Evolutionary conservation across 2,329 filamentous ascomycete genomes (phyloP), one percentile per base, ranked within the genome.

Genomic region (Lachnum nothofagi): DNA sequence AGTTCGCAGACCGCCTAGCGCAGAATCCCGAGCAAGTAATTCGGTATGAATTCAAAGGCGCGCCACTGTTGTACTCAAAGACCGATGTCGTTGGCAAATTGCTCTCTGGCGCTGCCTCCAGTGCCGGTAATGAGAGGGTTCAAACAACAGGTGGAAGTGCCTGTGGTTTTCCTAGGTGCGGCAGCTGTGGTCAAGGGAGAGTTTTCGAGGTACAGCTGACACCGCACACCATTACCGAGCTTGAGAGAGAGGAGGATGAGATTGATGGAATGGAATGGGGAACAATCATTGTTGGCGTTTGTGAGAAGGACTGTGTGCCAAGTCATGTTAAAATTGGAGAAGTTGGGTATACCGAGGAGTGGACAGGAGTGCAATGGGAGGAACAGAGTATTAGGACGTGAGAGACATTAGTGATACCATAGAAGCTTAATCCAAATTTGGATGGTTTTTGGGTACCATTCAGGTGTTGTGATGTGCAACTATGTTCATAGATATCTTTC

Each of bases 331-430:
- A 69, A 10, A 72, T 76, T 29, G 86, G 82, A 0, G 76, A 82
- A 62, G 79, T 83, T 0, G 88, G 84, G 1, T 97, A 94, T 69
- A 63, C 90, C 16, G 93, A 97, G 72, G 93, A 98, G 69, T 98
- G 93, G 91, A 83, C 80, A n/a, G 93, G 91, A 5, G 93, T 97
- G 56, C 93, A 98, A 69, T 98, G 91, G 93, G 93, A 98, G 70
- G 91, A 96, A 68, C 62, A 82, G 22, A 59, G 40, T 43, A 53
- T 37, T 39, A 56, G 46, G 46, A 53, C 24, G 16, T 39, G 34
- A 17, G 17, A 22, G n/a, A 17, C 19, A 17, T 10, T 5, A 19
- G 6, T 20, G 17, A 19, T 17, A 9, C 34, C 16, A 17, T 19
- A 12, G n/a, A n/a, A n/a, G n/a, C 19, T 17, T 22, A 9, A 37